These are phyloP conservation scores for Yamagishiella unicocca DNA, from an alignment of 139 green algal species.

Conservation along the genomic window DNA sequence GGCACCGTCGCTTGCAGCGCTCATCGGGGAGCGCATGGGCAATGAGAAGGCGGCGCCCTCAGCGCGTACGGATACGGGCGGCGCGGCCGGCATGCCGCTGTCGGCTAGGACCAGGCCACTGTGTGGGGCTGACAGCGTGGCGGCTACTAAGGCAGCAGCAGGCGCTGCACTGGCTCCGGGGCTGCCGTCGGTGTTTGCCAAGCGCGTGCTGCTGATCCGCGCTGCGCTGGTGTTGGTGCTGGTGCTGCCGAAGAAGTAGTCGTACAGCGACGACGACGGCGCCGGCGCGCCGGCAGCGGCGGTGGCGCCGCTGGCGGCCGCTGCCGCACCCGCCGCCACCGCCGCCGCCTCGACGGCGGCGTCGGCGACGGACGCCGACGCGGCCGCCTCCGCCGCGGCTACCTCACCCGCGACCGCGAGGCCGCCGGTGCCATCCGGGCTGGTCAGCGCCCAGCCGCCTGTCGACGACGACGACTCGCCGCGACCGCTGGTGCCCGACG, in stretches of 20 bases:
- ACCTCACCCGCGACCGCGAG: neutral
- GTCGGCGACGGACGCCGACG: neutral
- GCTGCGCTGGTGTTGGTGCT: neutral
- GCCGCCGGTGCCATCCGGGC: neutral
- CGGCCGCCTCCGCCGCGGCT: neutral
- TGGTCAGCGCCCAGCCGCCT: neutral
- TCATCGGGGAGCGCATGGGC: too few relatives aligned
- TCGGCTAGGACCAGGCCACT: too few relatives aligned
- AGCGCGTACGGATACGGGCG: too few relatives aligned
- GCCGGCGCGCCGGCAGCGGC: neutral
- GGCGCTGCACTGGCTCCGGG: too few relatives aligned
- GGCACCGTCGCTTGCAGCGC: too few relatives aligned
- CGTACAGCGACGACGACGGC: conserved; percentile 6
- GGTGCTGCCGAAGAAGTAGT: conserved; percentile 22
- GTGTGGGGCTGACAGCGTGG: too few relatives aligned
- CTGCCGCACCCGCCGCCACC: neutral
- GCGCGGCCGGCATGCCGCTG: too few relatives aligned
- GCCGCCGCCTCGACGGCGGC: conserved; percentile 20
- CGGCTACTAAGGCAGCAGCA: too few relatives aligned
- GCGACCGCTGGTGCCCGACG: neutral
- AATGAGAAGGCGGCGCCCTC: too few relatives aligned
- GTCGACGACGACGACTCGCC: neutral
- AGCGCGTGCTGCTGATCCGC: neutral
- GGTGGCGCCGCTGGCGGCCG: neutral
- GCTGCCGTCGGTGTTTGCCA: too few relatives aligned